Percentiles rank a stretch among this genome's conserved stretches.
Evolutionary conservation across 2,329 filamentous ascomycete genomes (phyloP).

Genomic region (Penicillium fuscoglaucum): DNA sequence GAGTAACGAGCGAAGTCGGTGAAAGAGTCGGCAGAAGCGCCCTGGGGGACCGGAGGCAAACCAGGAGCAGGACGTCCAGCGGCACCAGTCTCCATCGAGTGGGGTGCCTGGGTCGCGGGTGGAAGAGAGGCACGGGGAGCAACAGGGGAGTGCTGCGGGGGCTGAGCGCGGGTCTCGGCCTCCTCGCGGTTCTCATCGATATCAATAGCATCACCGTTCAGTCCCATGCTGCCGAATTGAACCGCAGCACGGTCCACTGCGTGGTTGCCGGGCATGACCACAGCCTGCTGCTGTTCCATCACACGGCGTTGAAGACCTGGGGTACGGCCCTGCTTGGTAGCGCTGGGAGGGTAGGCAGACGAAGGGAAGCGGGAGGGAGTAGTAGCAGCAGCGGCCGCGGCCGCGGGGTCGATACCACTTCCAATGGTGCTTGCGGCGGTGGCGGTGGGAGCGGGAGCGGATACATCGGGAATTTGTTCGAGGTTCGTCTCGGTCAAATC

Average conservation of each 20-base stretch:
- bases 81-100: conserved; percentile 38
- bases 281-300: conserved; percentile 92
- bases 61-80: conserved; percentile 63
- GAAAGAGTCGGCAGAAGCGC: conserved; percentile 50
- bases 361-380: conserved; percentile 59
- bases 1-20: conserved; percentile 57
- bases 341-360: conserved; percentile 76
- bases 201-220: conserved; percentile 71
- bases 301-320: conserved; percentile 83
- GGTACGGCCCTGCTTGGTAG: conserved; percentile 71
- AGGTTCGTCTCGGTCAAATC: conserved; percentile 90
- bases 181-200: conserved; percentile 95
- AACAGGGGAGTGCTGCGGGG: conserved; percentile 88
- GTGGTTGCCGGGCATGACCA: conserved; percentile 96
- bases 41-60: conserved; percentile 60
- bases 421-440: conserved; percentile 87
- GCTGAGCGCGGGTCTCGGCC: conserved; percentile 88
- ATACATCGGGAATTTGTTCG: conserved; percentile 82
- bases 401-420: conserved; percentile 77
- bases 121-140: conserved; percentile 84
- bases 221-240: conserved; percentile 92
- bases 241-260: conserved; percentile 90
- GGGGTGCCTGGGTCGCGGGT: conserved; percentile 53
- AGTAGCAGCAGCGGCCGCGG: conserved; percentile 52
- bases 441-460: conserved; percentile 71